Base-by-base conservation (phyloP, 352 stramenopile species). In the Phytophthora melonis region DNA sequence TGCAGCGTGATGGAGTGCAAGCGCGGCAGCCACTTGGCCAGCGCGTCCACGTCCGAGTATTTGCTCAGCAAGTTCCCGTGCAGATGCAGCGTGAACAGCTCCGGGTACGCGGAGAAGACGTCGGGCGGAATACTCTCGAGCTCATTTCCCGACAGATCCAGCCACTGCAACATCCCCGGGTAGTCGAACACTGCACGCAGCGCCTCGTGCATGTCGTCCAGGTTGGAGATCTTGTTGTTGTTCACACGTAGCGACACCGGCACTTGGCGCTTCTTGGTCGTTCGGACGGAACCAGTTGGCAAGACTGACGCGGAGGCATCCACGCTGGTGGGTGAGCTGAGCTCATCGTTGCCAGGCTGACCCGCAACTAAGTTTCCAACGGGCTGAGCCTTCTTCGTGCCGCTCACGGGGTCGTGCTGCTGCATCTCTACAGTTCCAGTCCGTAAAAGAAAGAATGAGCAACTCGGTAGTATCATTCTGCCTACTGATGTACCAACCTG, bases 1-100 rank as follows among this genome's bases (percentile, higher is more conserved):
- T 94, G 89, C 27, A 96, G 63, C 10, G 88, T 89, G 30, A 97
- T 71, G 18, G 86, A 75, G 49, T 88, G 83, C n/a, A 96, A 69
- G 2, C 69, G 70, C 14, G 86, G 82, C 3, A 96, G 60, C 16
- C 76, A 80, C 45, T 58, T 65, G 0, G 81, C 80, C 4, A 93
- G 32, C 19, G 77, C 70, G 45, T 93, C 86, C 45, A 93, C 77
- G 63, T 95, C 86, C 4, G 84, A 54, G 59, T 94, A 93, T 65
- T 81, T 80, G 16, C 54, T 66, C 19, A 97, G 79, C 23, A 68
- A 39, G 62, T 97, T 97, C 5, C 84, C 89, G 39, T 97, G 90
- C 23, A 96, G 49, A 49, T 97, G 83, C 32, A 97, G 59, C 18
- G 89, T 92, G 56, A 82, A 87, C 21, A 97, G 67, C 0, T 86